These are phyloP conservation scores for Thozetella sp. DNA, from an alignment of 495 filamentous ascomycete species.

Conservation along the genomic window DNA sequence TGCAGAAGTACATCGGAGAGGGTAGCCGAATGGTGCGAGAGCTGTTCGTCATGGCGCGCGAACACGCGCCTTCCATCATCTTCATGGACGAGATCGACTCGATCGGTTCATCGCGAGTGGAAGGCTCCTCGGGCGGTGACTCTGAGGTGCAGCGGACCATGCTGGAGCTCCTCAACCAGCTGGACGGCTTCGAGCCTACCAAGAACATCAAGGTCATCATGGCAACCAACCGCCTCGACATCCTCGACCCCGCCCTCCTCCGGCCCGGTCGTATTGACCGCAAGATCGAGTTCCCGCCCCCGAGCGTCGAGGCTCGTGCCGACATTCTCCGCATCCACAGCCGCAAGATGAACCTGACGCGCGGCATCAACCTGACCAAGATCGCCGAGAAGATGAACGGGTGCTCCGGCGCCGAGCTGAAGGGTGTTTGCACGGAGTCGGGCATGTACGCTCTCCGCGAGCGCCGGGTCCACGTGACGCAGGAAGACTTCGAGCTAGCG, in stretches of 20 bases:
- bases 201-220: slow-evolving; percentile 99
- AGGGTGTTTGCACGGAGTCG: slow-evolving; percentile 95
- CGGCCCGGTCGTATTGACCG: slow-evolving; percentile 96
- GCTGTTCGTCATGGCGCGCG: slow-evolving; percentile 97
- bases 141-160: slow-evolving; percentile 99
- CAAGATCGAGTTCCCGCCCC: slow-evolving; percentile 99
- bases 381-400: slow-evolving; percentile 99
- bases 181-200: slow-evolving; percentile 99
- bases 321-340: slow-evolving; percentile 98
- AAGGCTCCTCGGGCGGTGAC: slow-evolving; percentile 91
- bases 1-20: slow-evolving; percentile 99
- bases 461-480: slow-evolving; percentile 94
- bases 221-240: slow-evolving; percentile 98
- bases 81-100: slow-evolving; percentile 99
- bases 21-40: slow-evolving; percentile 98
- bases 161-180: slow-evolving; percentile 96
- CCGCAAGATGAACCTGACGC: slow-evolving; percentile 96
- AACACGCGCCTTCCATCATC: slow-evolving; percentile 99
- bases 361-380: slow-evolving; percentile 97
- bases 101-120: slow-evolving; percentile 95
- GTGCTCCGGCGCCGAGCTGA: slow-evolving; percentile 94
- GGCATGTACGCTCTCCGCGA: slow-evolving; percentile 98
- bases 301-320: slow-evolving; percentile 93
- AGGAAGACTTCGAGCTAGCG: slow-evolving; percentile 98
- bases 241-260: slow-evolving; percentile 91